These are phyloP conservation scores for Lentinus brumalis DNA, from an alignment of 768 basidiomycete genomes.

Conservation along the genomic window DNA sequence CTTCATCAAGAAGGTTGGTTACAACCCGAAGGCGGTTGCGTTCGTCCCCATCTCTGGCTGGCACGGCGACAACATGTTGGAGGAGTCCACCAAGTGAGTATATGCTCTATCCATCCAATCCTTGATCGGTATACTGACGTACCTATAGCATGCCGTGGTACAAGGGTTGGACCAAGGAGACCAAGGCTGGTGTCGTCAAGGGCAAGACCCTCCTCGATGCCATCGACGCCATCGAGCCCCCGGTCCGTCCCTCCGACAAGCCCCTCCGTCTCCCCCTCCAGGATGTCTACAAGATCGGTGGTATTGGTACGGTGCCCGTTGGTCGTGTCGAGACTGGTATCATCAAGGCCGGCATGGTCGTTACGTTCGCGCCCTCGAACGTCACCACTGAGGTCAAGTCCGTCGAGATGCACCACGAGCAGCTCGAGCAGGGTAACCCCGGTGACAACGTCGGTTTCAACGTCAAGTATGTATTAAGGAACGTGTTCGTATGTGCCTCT, in stretches of 20 bases:
- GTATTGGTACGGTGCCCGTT: conserved; percentile 99
- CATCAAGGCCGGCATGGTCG: conserved; percentile 99
- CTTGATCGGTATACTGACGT: background rate
- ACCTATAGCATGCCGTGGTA: conserved; percentile 91
- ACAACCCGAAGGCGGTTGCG: conserved; percentile 98
- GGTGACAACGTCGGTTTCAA: conserved; percentile 99
- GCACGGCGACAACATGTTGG: conserved; percentile 99
- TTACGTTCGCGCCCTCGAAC: conserved; percentile 93
- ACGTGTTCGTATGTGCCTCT: background rate
- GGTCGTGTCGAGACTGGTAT: conserved; percentile 99
- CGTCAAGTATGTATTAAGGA: conserved; percentile 69
- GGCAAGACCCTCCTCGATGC: conserved; percentile 99
- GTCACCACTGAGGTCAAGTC: conserved; percentile 99
- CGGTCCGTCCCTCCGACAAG: conserved; percentile 95
- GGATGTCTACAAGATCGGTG: conserved; percentile 99
- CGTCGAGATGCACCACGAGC: conserved; percentile 99
- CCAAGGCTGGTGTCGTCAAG: conserved; percentile 89
- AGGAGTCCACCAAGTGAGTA: conserved; percentile 90
- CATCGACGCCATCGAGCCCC: conserved; percentile 99
- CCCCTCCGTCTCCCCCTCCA: conserved; percentile 99
- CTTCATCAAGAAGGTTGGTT: conserved; percentile 99
- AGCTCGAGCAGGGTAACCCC: conserved; percentile 90
- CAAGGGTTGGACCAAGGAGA: conserved; percentile 99
- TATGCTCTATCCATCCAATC: background rate
- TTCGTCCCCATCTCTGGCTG: conserved; percentile 99